Percentiles rank a stretch among this genome's conserved stretches.
Evolutionary conservation across 2,329 filamentous ascomycete species (phyloP).

Genomic region (Neofusicoccum sp.): DNA sequence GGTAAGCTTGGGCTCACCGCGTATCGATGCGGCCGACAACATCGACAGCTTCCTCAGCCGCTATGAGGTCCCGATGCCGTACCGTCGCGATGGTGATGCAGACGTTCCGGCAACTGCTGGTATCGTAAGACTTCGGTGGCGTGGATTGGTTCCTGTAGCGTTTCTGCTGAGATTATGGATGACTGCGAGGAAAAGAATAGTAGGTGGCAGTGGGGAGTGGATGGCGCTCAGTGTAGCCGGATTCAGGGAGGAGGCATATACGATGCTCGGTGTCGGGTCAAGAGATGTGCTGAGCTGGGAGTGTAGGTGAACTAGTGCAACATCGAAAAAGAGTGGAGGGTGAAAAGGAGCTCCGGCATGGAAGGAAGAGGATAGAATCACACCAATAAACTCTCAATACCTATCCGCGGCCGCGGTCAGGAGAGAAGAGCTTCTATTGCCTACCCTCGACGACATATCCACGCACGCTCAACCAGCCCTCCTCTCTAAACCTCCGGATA

Average conservation of each 20-base stretch:
- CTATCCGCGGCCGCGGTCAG: not conserved
- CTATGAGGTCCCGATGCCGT: constrained; percentile 61
- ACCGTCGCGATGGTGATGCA: constrained; percentile 7
- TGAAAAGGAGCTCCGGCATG: too few species aligned
- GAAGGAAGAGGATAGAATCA: not conserved
- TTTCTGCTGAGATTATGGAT: constrained; percentile 38
- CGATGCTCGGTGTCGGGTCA: constrained; percentile 36
- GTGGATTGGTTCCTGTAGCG: constrained; percentile 43
- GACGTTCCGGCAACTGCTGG: constrained; percentile 22
- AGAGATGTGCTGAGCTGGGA: constrained; percentile 40
- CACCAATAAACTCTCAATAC: not conserved
- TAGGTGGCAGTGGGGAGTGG: constrained; percentile 32
- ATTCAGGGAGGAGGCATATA: constrained; percentile 34
- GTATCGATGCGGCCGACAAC: constrained; percentile 58
- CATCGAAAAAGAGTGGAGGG: too few species aligned
- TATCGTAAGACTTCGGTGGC: constrained; percentile 45
- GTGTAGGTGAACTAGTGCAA: constrained; percentile 24
- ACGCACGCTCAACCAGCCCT: not conserved
- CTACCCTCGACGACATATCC: not conserved
- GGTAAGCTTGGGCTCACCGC: constrained; percentile 66
- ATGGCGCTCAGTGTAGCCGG: constrained; percentile 34
- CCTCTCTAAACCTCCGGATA: constrained; percentile 30
- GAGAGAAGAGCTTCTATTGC: too few species aligned
- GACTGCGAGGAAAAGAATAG: constrained; percentile 28
- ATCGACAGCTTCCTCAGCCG: constrained; percentile 71